Evolutionary conservation across 225 moss, liverwort and hornwort genomes (phyloP), one percentile per base, ranked within the genome.

Genomic region (Takakia lepidozioides): DNA sequence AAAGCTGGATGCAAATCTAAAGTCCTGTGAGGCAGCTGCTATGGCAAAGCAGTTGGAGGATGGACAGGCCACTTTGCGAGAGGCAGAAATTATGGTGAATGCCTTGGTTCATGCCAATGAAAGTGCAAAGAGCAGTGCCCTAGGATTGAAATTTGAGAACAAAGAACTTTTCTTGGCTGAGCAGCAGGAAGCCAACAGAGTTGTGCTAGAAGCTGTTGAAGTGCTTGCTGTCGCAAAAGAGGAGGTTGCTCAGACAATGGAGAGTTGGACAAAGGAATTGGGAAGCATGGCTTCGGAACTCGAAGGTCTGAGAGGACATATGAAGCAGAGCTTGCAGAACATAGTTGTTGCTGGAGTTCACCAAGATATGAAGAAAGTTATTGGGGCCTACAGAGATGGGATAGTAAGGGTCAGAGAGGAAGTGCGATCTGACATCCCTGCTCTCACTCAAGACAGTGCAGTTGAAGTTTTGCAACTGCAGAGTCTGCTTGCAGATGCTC

Each of bases 261-360:
- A 29, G 30, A 69, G 70, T 57, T 70, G 73, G 60, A 66, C 70
- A 59, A 79, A 70, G 36, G 69, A 74, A 73, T 69, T 79, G 54
- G 70, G 60, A 54, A 74, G 57, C 1, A 24, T 79, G 63, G 73
- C 59, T 35, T 59, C 49, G 11, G 79, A 63, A 48, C 59, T 79
- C 59, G 52, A 70, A 57, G 73, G 52, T 32, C 57, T 74, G n/a
- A 60, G 60, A 50, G 63, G 62, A 50, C 66, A 79, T 45, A 54
- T 79, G 6, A 70, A 56, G 63, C 59, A 53, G 32, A 70, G 63
- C 70, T 79, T 79, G 25, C 74, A 73, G 20, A 66, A 74, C 63
- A 69, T 79, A 45, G 69, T 73, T 15, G 60, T 73, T 29, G 66
- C 69, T 3, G 73, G 56, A 44, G 58, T 74, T 37, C 73, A 60